Evolutionary conservation across 768 basidiomycete species (phyloP).

Genomic region (Roridomyces roridus): DNA sequence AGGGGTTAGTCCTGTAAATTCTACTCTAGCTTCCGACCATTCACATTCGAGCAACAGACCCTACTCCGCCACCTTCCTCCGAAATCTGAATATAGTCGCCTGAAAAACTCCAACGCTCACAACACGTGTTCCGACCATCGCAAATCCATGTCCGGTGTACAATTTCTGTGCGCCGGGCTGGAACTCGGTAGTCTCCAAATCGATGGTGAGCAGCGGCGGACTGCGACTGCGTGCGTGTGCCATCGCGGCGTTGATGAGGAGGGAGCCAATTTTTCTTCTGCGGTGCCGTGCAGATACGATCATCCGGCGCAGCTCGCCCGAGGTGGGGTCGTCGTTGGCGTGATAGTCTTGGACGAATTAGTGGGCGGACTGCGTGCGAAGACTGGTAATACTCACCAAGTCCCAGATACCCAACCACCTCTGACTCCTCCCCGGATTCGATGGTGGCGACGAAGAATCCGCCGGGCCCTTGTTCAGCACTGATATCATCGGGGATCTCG

Average conservation of each 20-base stretch:
- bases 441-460: slow-evolving; percentile 32
- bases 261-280: slow-evolving; percentile 21
- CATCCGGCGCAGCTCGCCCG: slow-evolving; percentile 28
- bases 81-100: not conserved
- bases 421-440: slow-evolving; percentile 7
- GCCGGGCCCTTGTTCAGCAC: slow-evolving; percentile 14
- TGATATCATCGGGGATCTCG: slow-evolving; percentile 6
- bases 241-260: slow-evolving; percentile 16
- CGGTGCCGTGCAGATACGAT: slow-evolving; percentile 23
- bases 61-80: too few relatives aligned
- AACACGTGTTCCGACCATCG: not conserved
- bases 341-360: slow-evolving; percentile 2
- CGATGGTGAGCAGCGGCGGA: slow-evolving; percentile 10
- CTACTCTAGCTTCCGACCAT: too few relatives aligned
- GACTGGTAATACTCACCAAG: slow-evolving; percentile 20
- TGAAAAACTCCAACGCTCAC: not conserved
- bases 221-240: slow-evolving; percentile 13
- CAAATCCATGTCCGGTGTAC: slow-evolving; percentile 27
- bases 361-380: not conserved
- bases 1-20: too few relatives aligned
- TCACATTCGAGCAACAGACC: too few relatives aligned
- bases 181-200: too few relatives aligned
- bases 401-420: slow-evolving; percentile 27
- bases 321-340: not conserved
- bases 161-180: slow-evolving; percentile 20